phyloP scores from a whole-genome alignment of 1,139 yeast genomes.

The Saccharomyces uvarum region DNA sequence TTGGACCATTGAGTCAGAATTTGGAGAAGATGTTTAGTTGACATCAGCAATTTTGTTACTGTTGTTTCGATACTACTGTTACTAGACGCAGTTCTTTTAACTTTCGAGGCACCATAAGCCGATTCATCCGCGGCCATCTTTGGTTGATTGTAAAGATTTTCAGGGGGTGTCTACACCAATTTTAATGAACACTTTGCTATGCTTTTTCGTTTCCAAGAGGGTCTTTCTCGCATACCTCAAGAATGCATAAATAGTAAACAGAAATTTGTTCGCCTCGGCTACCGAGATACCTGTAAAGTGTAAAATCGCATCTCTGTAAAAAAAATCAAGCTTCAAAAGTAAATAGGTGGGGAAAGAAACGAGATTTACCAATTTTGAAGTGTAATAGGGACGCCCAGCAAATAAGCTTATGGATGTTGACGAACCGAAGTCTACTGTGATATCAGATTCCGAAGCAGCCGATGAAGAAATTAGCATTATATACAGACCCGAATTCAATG shows the following conservation, averaged over 20 bases:
- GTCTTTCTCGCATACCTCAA: neutral
- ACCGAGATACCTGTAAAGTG: neutral
- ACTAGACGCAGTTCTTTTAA: slow-evolving; percentile 8
- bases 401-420: neutral
- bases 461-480: neutral
- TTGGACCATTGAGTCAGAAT: slow-evolving; percentile 88
- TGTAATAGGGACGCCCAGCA: neutral
- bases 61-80: slow-evolving; percentile 68
- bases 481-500: neutral
- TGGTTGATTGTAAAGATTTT: neutral
- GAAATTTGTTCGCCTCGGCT: neutral
- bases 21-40: slow-evolving; percentile 81
- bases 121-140: neutral
- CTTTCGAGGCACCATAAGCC: neutral
- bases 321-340: neutral
- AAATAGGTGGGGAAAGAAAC: neutral
- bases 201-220: neutral
- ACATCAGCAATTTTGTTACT: slow-evolving; percentile 73
- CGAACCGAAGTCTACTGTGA: neutral
- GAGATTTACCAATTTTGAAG: neutral
- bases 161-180: neutral
- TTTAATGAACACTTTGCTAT: neutral
- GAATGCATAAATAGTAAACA: neutral
- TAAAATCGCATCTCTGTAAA: neutral
- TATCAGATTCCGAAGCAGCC: neutral